phyloP scores from a whole-genome alignment of 1,284 basidiomycete genomes.

The Tremellales sp. region DNA sequence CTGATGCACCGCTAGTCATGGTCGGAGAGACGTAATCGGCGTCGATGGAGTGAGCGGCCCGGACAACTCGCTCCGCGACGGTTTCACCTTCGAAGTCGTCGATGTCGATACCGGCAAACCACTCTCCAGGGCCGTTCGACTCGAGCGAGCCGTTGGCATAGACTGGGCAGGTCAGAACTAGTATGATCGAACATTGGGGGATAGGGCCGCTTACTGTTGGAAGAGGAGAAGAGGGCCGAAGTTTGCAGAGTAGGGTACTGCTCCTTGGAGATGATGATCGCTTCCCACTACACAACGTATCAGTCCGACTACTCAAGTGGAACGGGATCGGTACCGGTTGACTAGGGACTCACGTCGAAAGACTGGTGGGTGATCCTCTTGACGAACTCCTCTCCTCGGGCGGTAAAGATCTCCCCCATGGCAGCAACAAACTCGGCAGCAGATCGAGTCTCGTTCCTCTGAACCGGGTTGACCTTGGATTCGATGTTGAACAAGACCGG shows the following conservation, averaged over 20 bases:
- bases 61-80: conserved; percentile 34
- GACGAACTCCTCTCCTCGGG: conserved; percentile 21
- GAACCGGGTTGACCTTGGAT: conserved; percentile 65
- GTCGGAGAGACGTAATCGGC: conserved; percentile 66
- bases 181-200: neutral
- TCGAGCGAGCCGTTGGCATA: neutral
- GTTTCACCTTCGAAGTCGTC: conserved; percentile 28
- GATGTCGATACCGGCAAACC: conserved; percentile 35
- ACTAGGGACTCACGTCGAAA: conserved; percentile 21
- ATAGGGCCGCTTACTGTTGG: conserved; percentile 20
- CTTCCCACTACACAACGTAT: conserved; percentile 21
- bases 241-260: conserved; percentile 32
- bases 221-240: conserved; percentile 32
- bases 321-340: neutral
- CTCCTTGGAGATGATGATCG: conserved; percentile 34
- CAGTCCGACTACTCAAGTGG: neutral
- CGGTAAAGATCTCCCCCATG: conserved; percentile 21
- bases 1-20: conserved; percentile 46
- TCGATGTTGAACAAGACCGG: conserved; percentile 69
- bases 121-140: conserved; percentile 19
- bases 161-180: neutral
- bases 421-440: conserved; percentile 63
- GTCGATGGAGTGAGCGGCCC: conserved; percentile 63
- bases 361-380: conserved; percentile 41
- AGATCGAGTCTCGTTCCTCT: conserved; percentile 57